phyloP scores from a whole-genome alignment of 1,284 basidiomycete genomes.

The Moniliophthora roreri region DNA sequence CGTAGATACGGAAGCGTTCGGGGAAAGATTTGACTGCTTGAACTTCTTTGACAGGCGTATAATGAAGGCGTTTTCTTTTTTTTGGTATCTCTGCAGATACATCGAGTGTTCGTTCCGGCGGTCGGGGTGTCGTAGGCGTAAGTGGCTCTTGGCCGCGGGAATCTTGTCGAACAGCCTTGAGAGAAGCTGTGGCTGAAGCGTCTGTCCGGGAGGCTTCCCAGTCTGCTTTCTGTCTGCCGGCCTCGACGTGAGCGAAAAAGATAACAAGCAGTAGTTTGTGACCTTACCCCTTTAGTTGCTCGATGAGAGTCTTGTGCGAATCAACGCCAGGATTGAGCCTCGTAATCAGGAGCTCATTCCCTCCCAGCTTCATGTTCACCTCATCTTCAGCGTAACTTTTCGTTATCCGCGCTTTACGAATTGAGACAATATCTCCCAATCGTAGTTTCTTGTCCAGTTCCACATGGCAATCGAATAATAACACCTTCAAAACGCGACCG shows the following conservation, averaged over 20 bases:
- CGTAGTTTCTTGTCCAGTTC: constrained; percentile 38
- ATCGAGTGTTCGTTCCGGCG: no score
- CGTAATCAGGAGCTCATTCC: constrained; percentile 49
- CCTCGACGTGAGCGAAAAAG: neutral
- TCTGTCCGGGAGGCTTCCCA: neutral
- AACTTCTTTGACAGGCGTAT: constrained; percentile 31
- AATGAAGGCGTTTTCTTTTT: neutral
- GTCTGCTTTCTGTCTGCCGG: neutral
- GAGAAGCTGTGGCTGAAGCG: neutral
- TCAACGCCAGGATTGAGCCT: constrained; percentile 36
- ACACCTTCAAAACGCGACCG: constrained; percentile 54
- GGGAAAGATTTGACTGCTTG: constrained; percentile 35
- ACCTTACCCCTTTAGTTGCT: constrained; percentile 6
- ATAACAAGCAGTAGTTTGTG: no score
- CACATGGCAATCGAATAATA: constrained; percentile 48
- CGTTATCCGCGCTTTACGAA: constrained; percentile 53
- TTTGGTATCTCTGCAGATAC: neutral
- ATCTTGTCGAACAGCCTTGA: neutral
- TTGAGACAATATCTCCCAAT: constrained; percentile 42
- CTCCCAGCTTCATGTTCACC: constrained; percentile 53
- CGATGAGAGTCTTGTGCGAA: constrained; percentile 6
- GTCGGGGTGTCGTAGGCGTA: neutral
- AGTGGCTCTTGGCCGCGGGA: neutral
- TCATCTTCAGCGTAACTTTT: constrained; percentile 26
- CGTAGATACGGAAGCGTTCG: constrained; percentile 43